These are phyloP conservation scores for Oemleria cerasiformis DNA, from an alignment of 306 rosid species.

Conservation along the genomic window DNA sequence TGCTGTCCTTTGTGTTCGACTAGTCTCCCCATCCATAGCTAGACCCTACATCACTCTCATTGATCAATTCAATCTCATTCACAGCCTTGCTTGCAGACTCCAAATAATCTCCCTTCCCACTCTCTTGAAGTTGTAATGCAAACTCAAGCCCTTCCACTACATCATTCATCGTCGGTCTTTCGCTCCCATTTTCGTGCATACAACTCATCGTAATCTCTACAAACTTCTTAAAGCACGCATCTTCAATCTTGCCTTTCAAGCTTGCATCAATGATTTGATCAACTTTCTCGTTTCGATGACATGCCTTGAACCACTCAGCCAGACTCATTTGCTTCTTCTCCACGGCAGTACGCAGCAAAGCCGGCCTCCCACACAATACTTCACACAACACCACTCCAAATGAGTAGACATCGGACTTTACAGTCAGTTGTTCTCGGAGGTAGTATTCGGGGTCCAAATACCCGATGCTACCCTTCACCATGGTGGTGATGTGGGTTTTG, in stretches of 20 bases:
- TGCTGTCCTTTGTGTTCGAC: neutral
- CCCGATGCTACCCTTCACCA: conserved; percentile 31
- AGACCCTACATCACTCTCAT: neutral
- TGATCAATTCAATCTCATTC: neutral
- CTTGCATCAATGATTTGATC: conserved; percentile 16
- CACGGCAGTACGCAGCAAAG: neutral
- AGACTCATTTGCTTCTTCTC: conserved; percentile 15
- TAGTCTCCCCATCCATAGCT: conserved; percentile 1
- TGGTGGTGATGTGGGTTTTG: conserved; percentile 29
- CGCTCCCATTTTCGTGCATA: conserved; percentile 21
- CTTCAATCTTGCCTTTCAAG: conserved; percentile 15
- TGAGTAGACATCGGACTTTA: conserved; percentile 30
- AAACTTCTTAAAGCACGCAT: conserved; percentile 17
- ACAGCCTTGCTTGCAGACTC: neutral
- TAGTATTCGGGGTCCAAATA: conserved; percentile 33
- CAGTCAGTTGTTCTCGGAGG: conserved; percentile 11
- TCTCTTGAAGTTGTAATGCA: conserved; percentile 25
- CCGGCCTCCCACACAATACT: conserved; percentile 23
- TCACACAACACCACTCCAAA: conserved; percentile 30
- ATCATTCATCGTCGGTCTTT: conserved; percentile 33
- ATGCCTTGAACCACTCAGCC: conserved; percentile 11
- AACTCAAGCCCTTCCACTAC: conserved; percentile 24
- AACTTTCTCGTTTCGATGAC: conserved; percentile 5
- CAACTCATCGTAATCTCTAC: conserved; percentile 19
- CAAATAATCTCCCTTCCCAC: neutral